Evolutionary conservation across 352 stramenopile species (phyloP).

Genomic region (Phytopythium delawarense): DNA sequence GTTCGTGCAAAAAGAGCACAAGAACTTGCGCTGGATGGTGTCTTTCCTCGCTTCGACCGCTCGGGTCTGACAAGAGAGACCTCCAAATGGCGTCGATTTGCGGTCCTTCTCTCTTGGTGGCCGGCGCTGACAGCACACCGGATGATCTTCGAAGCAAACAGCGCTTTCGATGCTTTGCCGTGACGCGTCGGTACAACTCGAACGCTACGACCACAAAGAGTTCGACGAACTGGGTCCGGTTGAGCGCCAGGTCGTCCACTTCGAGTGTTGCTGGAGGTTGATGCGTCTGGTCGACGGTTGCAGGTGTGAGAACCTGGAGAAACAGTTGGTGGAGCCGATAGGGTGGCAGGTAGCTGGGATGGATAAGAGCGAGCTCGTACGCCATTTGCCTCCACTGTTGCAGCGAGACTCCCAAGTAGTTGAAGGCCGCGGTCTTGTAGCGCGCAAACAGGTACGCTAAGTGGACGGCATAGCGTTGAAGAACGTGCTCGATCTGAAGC

Average conservation of each 20-base stretch:
- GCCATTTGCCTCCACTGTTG: slow-evolving; percentile 32
- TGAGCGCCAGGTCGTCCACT: slow-evolving; percentile 13
- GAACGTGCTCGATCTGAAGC: slow-evolving; percentile 28
- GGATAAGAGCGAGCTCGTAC: slow-evolving; percentile 24
- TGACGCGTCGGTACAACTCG: slow-evolving; percentile 1
- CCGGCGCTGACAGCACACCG: not conserved
- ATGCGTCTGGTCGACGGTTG: not conserved
- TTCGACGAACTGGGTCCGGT: slow-evolving; percentile 21
- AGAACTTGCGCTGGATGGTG: slow-evolving; percentile 31
- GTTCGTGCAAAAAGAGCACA: slow-evolving; percentile 30
- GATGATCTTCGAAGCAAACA: not conserved
- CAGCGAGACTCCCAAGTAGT: slow-evolving; percentile 20
- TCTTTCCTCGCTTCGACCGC: not conserved
- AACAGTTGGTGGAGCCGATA: slow-evolving; percentile 20
- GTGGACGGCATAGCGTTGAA: slow-evolving; percentile 36
- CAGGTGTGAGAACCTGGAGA: slow-evolving; percentile 6
- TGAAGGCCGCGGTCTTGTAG: slow-evolving; percentile 27
- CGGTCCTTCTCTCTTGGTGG: not conserved
- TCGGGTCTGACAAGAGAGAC: not conserved
- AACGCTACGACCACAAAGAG: slow-evolving; percentile 29
- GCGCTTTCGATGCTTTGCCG: not conserved
- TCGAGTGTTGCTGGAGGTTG: not conserved
- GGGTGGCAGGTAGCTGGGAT: slow-evolving; percentile 19
- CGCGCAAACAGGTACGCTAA: slow-evolving; percentile 40
- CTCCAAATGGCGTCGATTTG: slow-evolving; percentile 7